Evolutionary conservation across 768 basidiomycete genomes (phyloP), one percentile per base, ranked within the genome.

Genomic region (Boletus reticulatus): DNA sequence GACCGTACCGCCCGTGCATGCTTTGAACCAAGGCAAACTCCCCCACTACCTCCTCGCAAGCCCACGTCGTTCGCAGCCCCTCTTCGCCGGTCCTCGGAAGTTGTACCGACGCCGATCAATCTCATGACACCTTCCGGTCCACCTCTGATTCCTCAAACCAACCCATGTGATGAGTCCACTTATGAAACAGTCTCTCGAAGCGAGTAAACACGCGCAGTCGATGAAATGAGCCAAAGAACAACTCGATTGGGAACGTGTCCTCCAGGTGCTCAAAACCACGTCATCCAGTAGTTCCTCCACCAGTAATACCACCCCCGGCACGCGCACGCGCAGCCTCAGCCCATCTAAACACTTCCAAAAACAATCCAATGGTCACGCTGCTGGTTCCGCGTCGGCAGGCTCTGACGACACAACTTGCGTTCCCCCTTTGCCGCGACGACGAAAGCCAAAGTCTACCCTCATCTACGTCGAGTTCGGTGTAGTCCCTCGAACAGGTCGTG

Each of bases 121-220:
- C n/a, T 48, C 48, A 29, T 27, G 17, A 19, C 48, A 4, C 53
- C 62, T 11, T 49, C 51, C 3, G 56, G 52, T 29, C 49, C 61
- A 48, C 63, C 69, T 31, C 52, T 65, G 24, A 64, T 58, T 57
- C 73, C 59, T 39, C 27, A 71, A 53, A 29, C 62, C 71, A 4
- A 55, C 58, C 4, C 85, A 88, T 51, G 70, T 82, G 29, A 84
- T 83, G 22, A 86, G 83, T 12, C 77, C 80, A 0, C 72, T 89
- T n/a, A 89, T 89, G 73, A 80, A 80, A 56, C 88, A 91, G 68
- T 84, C 83, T 20, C 73, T 92, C 1, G 84, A 87, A 50, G 90
- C 90, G 7, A 84, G 81, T 54, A 88, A 88, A 63, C 80, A 82
- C 0, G 89, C 82, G 1, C 84, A 88, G 67, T 80, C 79, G 5